Conservation (phyloP, 2,329 filamentous ascomycete species). For the Colletotrichum sp. region DNA sequence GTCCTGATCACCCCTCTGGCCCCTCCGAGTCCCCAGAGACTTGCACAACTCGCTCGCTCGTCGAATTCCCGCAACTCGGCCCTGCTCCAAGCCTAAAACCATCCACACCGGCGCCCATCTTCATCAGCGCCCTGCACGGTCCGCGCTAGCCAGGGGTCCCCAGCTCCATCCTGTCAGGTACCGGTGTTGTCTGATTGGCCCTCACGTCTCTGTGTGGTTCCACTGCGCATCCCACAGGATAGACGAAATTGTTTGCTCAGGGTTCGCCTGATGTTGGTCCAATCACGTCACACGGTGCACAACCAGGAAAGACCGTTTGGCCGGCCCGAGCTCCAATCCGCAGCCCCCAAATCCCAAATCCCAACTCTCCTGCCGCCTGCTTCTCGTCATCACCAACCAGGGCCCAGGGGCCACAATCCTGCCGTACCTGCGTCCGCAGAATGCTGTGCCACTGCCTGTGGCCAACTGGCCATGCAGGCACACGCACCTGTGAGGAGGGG, state of each 20-base stretch:
- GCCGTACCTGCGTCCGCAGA: neutral
- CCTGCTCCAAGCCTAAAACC: neutral
- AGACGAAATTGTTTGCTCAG: slow-evolving; percentile 20
- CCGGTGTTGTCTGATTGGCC: neutral
- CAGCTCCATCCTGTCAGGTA: slow-evolving; percentile 10
- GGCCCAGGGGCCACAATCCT: neutral
- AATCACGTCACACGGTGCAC: neutral
- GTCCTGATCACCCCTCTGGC: neutral
- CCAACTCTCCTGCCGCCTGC: neutral
- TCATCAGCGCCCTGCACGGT: slow-evolving; percentile 13
- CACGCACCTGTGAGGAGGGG: neutral
- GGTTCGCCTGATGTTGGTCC: neutral
- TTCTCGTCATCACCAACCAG: neutral
- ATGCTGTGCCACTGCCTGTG: neutral
- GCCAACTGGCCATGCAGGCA: neutral
- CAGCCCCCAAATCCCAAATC: slow-evolving; percentile 3
- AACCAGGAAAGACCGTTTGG: neutral
- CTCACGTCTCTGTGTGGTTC: neutral
- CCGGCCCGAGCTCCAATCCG: slow-evolving; percentile 4
- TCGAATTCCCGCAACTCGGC: slow-evolving; percentile 1
- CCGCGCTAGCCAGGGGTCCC: slow-evolving; percentile 2
- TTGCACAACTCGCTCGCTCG: neutral
- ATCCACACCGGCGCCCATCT: slow-evolving; percentile 21
- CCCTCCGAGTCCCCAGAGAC: neutral
- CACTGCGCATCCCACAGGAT: neutral